Evolutionary conservation across 768 basidiomycete species (phyloP).

Genomic region (Lentinula raphanica): DNA sequence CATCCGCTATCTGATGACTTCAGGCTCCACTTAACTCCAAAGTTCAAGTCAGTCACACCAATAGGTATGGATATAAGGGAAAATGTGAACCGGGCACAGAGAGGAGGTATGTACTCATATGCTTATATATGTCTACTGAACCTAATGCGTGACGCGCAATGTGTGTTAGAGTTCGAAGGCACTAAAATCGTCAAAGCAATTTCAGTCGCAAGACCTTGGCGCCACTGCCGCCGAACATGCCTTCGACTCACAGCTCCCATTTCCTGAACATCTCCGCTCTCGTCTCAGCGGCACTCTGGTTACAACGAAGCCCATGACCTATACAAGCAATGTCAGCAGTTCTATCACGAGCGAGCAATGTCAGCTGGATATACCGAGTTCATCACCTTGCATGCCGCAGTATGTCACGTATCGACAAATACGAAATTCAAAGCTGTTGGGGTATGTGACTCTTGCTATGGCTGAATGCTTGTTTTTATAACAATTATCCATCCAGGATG

Average conservation of each 20-base stretch:
- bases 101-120: background rate
- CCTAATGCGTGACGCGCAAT: background rate
- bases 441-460: background rate
- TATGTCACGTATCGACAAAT: background rate
- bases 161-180: background rate
- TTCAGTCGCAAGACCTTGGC: background rate
- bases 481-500: background rate
- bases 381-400: background rate
- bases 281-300: background rate
- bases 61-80: background rate
- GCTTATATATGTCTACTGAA: background rate
- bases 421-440: background rate
- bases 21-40: no score
- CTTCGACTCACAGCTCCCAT: background rate
- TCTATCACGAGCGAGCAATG: background rate
- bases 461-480: background rate
- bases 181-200: background rate
- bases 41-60: background rate
- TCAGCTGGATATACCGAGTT: background rate
- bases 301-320: background rate
- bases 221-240: background rate
- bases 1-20: background rate
- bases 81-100: background rate
- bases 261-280: background rate
- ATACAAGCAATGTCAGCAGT: no score